Conservation (phyloP, 1,284 basidiomycete species). For the Thelephora terrestris region DNA sequence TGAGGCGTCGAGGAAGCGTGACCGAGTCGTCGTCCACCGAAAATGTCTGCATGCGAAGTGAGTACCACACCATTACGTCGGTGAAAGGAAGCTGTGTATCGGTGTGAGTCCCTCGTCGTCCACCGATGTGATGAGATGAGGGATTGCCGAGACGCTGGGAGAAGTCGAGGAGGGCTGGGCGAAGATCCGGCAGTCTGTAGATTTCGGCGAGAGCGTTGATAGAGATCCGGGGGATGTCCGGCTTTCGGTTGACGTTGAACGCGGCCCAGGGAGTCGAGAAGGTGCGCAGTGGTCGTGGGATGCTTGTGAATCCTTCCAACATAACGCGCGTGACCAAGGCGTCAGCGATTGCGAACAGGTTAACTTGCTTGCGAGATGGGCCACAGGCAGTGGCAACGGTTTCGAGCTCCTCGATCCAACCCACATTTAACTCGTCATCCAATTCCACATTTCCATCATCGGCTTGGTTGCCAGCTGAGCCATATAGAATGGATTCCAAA, state of each 20-base stretch:
- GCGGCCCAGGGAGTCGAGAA: constrained; percentile 11
- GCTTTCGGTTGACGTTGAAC: constrained; percentile 16
- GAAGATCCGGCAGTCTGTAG: background rate
- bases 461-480: too few species aligned
- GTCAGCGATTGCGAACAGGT: too few species aligned
- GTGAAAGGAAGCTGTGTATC: constrained; percentile 8
- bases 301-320: too few species aligned
- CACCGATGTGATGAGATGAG: constrained; percentile 16
- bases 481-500: too few species aligned
- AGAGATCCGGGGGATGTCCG: constrained; percentile 1
- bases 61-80: constrained; percentile 2
- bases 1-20: too few species aligned
- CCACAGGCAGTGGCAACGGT: too few species aligned
- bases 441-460: too few species aligned
- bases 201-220: background rate
- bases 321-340: too few species aligned
- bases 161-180: background rate
- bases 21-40: too few species aligned
- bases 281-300: constrained; percentile 9
- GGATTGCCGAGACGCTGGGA: background rate
- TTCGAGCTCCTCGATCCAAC: too few species aligned
- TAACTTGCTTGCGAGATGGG: too few species aligned
- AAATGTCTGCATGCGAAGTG: background rate
- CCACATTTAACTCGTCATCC: too few species aligned
- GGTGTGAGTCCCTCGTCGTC: constrained; percentile 18